Conservation (phyloP, 139 green algal species). For the Raphidocelis subcapitata region DNA sequence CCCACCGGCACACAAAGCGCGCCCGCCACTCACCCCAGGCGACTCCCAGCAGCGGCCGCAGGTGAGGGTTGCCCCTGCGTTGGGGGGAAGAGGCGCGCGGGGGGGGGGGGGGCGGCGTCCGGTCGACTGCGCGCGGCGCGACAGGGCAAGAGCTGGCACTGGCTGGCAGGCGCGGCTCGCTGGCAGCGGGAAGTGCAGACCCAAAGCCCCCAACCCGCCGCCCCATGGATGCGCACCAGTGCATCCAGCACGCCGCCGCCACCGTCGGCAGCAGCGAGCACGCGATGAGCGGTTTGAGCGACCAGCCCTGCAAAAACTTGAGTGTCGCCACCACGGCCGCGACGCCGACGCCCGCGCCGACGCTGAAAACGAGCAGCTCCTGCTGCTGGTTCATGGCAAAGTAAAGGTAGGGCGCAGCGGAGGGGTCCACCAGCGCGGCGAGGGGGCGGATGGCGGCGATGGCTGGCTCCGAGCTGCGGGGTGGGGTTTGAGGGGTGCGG, state of each 20-base stretch:
- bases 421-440: constrained; percentile 30
- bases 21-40: constrained; percentile 41
- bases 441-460: constrained; percentile 37
- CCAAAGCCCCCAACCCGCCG: too few relatives aligned
- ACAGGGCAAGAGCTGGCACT: too few relatives aligned
- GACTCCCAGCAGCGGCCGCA: constrained; percentile 37
- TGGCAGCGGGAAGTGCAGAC: too few relatives aligned
- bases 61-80: constrained; percentile 37
- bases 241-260: constrained; percentile 49
- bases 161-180: too few relatives aligned
- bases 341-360: constrained; percentile 45
- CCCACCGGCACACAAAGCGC: not conserved
- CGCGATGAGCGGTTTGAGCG: constrained; percentile 47
- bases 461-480: constrained; percentile 43
- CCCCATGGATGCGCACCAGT: too few relatives aligned
- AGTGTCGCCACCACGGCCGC: constrained; percentile 46
- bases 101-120: too few relatives aligned
- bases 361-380: constrained; percentile 39
- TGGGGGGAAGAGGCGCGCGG: not conserved
- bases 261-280: constrained; percentile 38
- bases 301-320: constrained; percentile 37
- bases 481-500: too few relatives aligned
- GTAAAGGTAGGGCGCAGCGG: constrained; percentile 46
- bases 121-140: too few relatives aligned
- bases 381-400: constrained; percentile 54